Base-by-base conservation (phyloP, 345 rosid genomes). In the Populus deltoides region DNA sequence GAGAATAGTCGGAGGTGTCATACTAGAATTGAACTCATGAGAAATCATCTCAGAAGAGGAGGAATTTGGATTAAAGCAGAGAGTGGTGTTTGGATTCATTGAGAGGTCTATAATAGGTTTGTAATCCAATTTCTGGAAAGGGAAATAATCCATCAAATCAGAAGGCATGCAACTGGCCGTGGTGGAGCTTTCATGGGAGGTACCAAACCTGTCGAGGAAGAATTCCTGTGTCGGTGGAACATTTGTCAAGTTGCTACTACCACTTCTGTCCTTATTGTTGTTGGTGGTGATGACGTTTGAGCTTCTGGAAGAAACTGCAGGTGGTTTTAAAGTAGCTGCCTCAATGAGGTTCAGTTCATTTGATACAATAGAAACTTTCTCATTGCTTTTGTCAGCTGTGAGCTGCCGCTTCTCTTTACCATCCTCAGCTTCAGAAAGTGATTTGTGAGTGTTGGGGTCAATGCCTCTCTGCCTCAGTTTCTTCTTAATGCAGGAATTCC, bases 111-210 rank as follows among this genome's bases (percentile, higher is more conserved):
- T 72, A 77, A 73, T 77, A 68, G 86, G 83, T 51, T 74, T 85
- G 78, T 84, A 89, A 77, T 83, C 85, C 83, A 88, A 72, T 80
- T 90, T 90, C 80, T 88, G 97, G 61, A 88, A 85, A 69, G 91
- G 84, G 71, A 90, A 87, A 85, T 80, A 87, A 20, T 83, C 86
- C 33, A 77, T 68, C 73, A 86, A 80, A 83, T 88, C 93, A 12
- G 87, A 74, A 41, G 83, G 73, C 79, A 78, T 70, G 77, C 77
- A 82, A 62, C 53, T 72, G 33, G 78, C 41, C 35, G 82, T 31
- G 66, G 86, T 41, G 66, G 78, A 66, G 78, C 71, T 79, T 65
- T 79, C 84, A 68, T 72, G 76, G 55, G 79, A 36, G 41, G 76
- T 71, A 49, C 75, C 71, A 73, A 83, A 86, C 41, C 86, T 89